Base-by-base conservation (phyloP, 306 rosid genomes). In the Amphicarpaea edgeworthii region DNA sequence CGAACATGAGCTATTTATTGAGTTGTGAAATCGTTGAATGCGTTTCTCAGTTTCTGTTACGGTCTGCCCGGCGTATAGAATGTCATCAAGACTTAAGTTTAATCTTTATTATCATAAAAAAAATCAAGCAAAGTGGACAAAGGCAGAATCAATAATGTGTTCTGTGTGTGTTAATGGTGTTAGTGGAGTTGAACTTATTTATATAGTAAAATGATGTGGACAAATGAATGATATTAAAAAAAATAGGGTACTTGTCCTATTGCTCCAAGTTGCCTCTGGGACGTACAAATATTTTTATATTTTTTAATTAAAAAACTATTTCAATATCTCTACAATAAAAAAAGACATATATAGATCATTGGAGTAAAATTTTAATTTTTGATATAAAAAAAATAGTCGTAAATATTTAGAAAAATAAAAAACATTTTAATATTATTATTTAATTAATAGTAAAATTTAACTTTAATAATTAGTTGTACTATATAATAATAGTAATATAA, bases 131-230 rank as follows among this genome's bases (percentile, higher is more conserved):
- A n/a, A n/a, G n/a, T n/a, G n/a, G n/a, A n/a, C n/a, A n/a, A n/a
- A n/a, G n/a, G n/a, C n/a, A n/a, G n/a, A n/a, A n/a, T n/a, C n/a
- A n/a, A n/a, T n/a, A n/a, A n/a, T n/a, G n/a, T n/a, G n/a, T n/a
- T n/a, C n/a, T n/a, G n/a, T n/a, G n/a, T n/a, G n/a, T n/a, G n/a
- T n/a, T n/a, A n/a, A n/a, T n/a, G n/a, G n/a, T n/a, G n/a, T n/a
- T n/a, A n/a, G n/a, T n/a, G n/a, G n/a, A n/a, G 72, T 74, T 55
- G 43, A 23, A 41, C 24, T 53, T 55, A 41, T 24, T 41, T 21
- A 5, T 37, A 55, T 55, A 72, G 21, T 40, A 8, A 45, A 14
- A 45, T 38, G 14, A 54, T n/a, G 28, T 15, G 46, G 49, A 60
- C 47, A 45, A 46, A 30, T 24, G 70, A 73, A 45, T 32, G 9